Base-by-base conservation (phyloP, 768 basidiomycete species). In the Suillus brevipes region DNA sequence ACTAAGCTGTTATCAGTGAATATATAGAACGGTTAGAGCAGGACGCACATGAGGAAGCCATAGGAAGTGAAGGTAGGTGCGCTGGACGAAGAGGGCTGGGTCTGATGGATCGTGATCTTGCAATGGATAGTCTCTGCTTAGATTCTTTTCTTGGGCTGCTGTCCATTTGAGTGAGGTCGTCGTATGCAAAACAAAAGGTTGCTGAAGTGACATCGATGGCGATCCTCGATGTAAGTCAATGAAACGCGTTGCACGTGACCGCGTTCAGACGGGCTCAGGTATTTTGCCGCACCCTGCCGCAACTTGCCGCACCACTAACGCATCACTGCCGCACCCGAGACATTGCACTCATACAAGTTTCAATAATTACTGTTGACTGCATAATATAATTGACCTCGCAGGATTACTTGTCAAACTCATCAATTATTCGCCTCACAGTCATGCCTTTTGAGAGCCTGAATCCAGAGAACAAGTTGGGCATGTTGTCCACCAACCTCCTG, bases 61-160 rank as follows among this genome's bases (percentile, higher is more conserved):
- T 8, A 92, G 81, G 68, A 88, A 90, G 69, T 91, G 89, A 53
- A 90, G 83, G 74, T 92, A 92, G 4, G 81, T 86, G n/a, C 87
- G 80, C 3, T 79, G 80, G 28, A 88, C 82, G 70, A 83, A 87
- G 66, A 88, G 83, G 20, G 86, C 87, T 20, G 83, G 78, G 0
- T 81, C 78, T 68, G 87, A 85, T 49, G 78, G 67, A 53, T 75
- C 66, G 40, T 80, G 52, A 25, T 82, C 79, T 52, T 70, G 61
- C 61, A 89, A 85, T 3, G 87, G 89, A 68, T 81, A 88, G 25
- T 89, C 88, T 47, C 78, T 77, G 3, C 81, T 78, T 36, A 91
- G 74, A 7, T 81, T 68, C 66, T 86, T 86, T 70, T 89, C 89
- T 66, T 91, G 89, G 0, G 82, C 76, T 25, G 76, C 64, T 2